A percentile compares a stretch with the other conserved stretches of the same genome.
phyloP scores from a whole-genome alignment of 305 asterid species.

The Fraxinus velutina region DNA sequence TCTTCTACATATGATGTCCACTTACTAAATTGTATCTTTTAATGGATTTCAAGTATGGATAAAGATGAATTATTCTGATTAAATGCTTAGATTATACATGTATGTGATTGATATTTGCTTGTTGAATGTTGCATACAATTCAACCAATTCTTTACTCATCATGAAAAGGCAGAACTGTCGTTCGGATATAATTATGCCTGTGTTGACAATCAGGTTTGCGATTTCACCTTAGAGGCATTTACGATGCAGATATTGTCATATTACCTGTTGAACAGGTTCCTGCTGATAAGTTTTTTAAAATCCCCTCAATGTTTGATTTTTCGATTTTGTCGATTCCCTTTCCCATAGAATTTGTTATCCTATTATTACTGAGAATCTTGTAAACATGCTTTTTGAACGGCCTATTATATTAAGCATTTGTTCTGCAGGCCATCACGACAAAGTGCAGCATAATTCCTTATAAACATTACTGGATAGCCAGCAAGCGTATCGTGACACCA shows the following conservation, averaged over 20 bases:
- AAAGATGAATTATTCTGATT: not conserved
- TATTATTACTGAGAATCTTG: not conserved
- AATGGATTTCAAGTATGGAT: not conserved
- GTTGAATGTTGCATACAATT: not conserved
- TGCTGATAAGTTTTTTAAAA: not conserved
- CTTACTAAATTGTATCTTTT: not conserved
- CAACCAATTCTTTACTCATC: not conserved
- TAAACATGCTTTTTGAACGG: not conserved
- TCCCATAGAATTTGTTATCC: not conserved
- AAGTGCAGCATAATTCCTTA: slow-evolving; percentile 70
- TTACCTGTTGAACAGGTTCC: not conserved
- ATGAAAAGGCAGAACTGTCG: not conserved
- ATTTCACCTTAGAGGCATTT: not conserved
- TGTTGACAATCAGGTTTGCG: not conserved
- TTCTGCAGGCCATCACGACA: slow-evolving; percentile 47
- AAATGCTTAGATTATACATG: not conserved
- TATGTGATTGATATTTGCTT: not conserved
- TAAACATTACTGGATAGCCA: slow-evolving; percentile 77
- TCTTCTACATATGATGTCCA: not conserved
- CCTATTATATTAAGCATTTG: slow-evolving; percentile 5
- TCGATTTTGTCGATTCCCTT: not conserved
- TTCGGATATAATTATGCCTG: not conserved
- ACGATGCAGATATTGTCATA: not conserved
- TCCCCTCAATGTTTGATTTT: not conserved
- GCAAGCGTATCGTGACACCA: slow-evolving; percentile 84